phyloP scores from a whole-genome alignment of 257 asterid species.

The Fraxinus cuspidata region DNA sequence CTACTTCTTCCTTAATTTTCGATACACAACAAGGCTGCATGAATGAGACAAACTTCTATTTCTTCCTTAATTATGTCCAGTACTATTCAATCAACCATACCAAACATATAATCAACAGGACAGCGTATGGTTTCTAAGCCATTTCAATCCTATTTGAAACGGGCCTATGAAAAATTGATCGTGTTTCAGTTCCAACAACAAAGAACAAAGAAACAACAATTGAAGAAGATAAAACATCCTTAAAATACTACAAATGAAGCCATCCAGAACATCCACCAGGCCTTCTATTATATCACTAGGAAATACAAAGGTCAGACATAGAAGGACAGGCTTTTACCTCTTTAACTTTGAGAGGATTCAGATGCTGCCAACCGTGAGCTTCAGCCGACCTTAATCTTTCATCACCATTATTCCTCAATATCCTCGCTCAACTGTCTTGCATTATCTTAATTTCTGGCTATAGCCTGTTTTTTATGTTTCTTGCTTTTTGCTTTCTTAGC shows the following conservation, averaged over 20 bases:
- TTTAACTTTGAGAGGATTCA: not conserved
- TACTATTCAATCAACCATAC: not conserved
- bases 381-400: conserved; percentile 23
- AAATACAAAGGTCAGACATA: not conserved
- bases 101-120: not conserved
- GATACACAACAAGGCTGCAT: too few species aligned
- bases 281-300: conserved; percentile 13
- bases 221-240: conserved; percentile 29
- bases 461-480: conserved; percentile 68
- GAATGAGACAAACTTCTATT: too few species aligned
- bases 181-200: conserved; percentile 38
- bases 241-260: conserved; percentile 40
- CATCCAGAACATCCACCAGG: conserved; percentile 28
- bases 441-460: conserved; percentile 55
- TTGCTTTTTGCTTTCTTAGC: conserved; percentile 87
- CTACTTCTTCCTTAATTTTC: too few species aligned
- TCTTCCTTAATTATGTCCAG: too few species aligned
- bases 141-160: conserved; percentile 19
- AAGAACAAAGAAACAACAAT: conserved; percentile 37
- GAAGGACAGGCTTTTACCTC: not conserved
- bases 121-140: not conserved
- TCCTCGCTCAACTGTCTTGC: conserved; percentile 44
- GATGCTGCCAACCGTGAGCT: conserved; percentile 24
- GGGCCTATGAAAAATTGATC: conserved; percentile 24
- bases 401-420: conserved; percentile 25